Conservation (phyloP, 495 filamentous ascomycete species). For the Lasiosphaeris hirsuta region DNA sequence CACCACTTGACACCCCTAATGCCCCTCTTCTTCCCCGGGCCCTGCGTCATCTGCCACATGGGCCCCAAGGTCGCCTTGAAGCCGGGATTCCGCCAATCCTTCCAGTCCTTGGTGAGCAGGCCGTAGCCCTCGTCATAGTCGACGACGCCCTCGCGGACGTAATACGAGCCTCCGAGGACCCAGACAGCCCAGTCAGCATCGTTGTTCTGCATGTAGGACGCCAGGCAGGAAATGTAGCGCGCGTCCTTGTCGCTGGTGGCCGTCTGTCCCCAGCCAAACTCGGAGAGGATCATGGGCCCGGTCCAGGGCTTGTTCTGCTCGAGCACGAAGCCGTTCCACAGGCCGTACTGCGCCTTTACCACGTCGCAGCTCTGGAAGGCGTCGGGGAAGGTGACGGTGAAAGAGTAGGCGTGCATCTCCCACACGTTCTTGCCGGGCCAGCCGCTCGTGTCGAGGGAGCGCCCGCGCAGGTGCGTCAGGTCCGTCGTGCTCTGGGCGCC, state of each 20-base stretch:
- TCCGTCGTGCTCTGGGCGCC: slow-evolving; percentile 44
- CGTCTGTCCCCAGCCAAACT: slow-evolving; percentile 50
- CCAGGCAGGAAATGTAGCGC: slow-evolving; percentile 40
- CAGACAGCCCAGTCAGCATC: slow-evolving; percentile 52
- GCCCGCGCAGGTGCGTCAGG: slow-evolving; percentile 37
- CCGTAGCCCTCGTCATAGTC: slow-evolving; percentile 46
- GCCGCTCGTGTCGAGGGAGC: slow-evolving; percentile 37
- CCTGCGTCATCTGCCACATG: slow-evolving; percentile 45
- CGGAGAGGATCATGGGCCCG: slow-evolving; percentile 45
- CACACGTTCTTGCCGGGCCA: slow-evolving; percentile 48
- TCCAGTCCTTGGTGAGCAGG: slow-evolving; percentile 43
- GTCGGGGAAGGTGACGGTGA: slow-evolving; percentile 43
- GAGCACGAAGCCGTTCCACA: slow-evolving; percentile 44
- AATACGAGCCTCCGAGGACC: slow-evolving; percentile 50
- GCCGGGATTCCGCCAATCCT: slow-evolving; percentile 40
- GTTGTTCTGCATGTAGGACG: slow-evolving; percentile 42
- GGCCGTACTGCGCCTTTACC: slow-evolving; percentile 38
- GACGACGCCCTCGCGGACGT: slow-evolving; percentile 41
- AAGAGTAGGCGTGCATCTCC: slow-evolving; percentile 52
- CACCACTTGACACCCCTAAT: background rate
- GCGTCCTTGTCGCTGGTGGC: slow-evolving; percentile 33
- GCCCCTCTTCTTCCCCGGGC: slow-evolving; percentile 20
- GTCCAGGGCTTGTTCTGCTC: slow-evolving; percentile 41
- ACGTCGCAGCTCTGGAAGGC: slow-evolving; percentile 37
- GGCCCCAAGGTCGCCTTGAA: slow-evolving; percentile 32